These are phyloP conservation scores for Scopulariopsis brevicaulis DNA, from an alignment of 2,329 filamentous ascomycete species.

Conservation along the genomic window DNA sequence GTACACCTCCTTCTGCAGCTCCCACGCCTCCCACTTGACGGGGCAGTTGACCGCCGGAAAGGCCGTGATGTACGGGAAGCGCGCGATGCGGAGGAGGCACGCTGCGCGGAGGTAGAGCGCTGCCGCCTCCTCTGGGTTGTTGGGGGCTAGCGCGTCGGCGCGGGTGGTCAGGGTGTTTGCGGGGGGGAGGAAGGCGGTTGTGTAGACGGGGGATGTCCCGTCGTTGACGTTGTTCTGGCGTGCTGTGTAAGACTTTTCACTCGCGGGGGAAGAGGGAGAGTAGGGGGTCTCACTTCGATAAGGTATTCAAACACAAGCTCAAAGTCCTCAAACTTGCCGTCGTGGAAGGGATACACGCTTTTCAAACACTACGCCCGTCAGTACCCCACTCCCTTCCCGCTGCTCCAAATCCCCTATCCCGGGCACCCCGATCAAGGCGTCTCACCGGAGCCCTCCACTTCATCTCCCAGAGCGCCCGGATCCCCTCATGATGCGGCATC, in stretches of 20 bases:
- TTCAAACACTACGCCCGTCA: conserved; percentile 33
- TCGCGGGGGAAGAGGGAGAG: not conserved
- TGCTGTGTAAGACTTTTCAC: not conserved
- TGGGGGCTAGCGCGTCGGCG: conserved; percentile 32
- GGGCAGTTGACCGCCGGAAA: conserved; percentile 25
- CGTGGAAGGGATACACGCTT: conserved; percentile 65
- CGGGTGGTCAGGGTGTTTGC: conserved; percentile 45
- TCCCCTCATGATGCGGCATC: conserved; percentile 47
- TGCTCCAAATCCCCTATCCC: no score
- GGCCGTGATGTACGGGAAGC: conserved; percentile 49
- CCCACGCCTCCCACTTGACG: conserved; percentile 51
- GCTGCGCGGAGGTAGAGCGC: conserved; percentile 59
- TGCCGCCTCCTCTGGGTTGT: conserved; percentile 40
- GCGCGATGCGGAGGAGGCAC: conserved; percentile 60
- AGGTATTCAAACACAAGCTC: conserved; percentile 55
- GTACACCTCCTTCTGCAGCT: conserved; percentile 52
- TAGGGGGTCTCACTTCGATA: conserved; percentile 29
- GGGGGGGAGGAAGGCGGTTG: conserved; percentile 47
- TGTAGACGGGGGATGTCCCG: conserved; percentile 54
- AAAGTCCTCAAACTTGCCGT: conserved; percentile 57
- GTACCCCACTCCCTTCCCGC: not conserved
- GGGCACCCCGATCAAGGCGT: not conserved
- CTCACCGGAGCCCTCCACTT: conserved; percentile 61
- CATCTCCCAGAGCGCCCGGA: conserved; percentile 59
- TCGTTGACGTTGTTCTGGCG: conserved; percentile 48